These are phyloP conservation scores for Podaxis sp. DNA, from an alignment of 768 basidiomycete genomes.

Conservation along the genomic window DNA sequence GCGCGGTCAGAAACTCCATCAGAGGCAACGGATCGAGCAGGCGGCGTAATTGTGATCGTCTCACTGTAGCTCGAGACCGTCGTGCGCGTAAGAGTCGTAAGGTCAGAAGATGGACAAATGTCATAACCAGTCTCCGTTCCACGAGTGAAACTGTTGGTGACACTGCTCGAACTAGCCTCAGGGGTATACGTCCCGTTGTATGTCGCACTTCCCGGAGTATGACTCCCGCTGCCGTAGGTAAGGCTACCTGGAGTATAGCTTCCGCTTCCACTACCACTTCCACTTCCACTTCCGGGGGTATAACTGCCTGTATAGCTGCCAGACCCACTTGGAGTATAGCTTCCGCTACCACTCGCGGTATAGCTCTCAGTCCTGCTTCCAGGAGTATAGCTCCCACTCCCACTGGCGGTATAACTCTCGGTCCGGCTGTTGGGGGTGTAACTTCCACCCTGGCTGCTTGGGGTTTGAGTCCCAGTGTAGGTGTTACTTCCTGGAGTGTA, in stretches of 20 bases:
- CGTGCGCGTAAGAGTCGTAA: conserved; percentile 37
- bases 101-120: conserved; percentile 51
- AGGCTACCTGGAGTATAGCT: conserved; percentile 16
- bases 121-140: conserved; percentile 55
- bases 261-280: conserved; percentile 17
- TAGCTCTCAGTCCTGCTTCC: conserved; percentile 27
- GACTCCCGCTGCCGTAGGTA: conserved; percentile 22
- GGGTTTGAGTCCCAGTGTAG: conserved; percentile 25
- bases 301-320: neutral
- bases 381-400: conserved; percentile 11
- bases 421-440: conserved; percentile 18
- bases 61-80: conserved; percentile 26
- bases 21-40: conserved; percentile 27
- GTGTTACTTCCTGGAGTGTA: conserved; percentile 24
- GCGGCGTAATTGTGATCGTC: conserved; percentile 35
- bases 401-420: conserved; percentile 30
- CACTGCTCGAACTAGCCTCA: conserved; percentile 18
- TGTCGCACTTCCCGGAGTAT: conserved; percentile 17
- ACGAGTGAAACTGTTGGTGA: conserved; percentile 28
- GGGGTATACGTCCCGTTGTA: conserved; percentile 8
- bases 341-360: conserved; percentile 23
- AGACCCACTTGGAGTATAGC: conserved; percentile 7
- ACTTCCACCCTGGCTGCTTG: conserved; percentile 19
- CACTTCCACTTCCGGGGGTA: conserved; percentile 7
- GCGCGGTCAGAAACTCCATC: conserved; percentile 26